Evolutionary conservation across 768 basidiomycete genomes (phyloP).

Genomic region (Lentinula sp.): DNA sequence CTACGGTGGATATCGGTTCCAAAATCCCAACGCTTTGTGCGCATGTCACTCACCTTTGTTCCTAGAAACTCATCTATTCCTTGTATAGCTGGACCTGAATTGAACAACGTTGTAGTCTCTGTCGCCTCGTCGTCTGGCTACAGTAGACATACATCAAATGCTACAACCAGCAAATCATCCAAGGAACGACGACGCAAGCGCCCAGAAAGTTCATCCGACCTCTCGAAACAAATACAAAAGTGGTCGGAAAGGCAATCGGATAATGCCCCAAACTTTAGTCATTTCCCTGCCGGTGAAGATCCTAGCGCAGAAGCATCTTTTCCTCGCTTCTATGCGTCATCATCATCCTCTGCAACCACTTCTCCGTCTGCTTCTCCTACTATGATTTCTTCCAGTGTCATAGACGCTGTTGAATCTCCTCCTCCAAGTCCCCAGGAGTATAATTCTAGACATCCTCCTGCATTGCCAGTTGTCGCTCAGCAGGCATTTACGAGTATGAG

Average conservation of each 20-base stretch:
- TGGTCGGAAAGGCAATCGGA: slow-evolving; percentile 6
- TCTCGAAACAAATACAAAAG: slow-evolving; percentile 2
- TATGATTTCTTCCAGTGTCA: neutral
- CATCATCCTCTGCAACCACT: neutral
- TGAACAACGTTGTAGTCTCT: neutral
- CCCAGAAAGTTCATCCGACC: slow-evolving; percentile 4
- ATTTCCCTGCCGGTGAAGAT: slow-evolving; percentile 24
- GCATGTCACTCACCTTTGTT: neutral
- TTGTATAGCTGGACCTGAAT: neutral
- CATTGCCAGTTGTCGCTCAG: slow-evolving; percentile 8
- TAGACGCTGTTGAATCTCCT: neutral
- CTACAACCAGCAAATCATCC: neutral
- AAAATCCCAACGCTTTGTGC: neutral
- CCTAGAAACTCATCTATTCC: neutral
- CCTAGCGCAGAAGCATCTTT: slow-evolving; percentile 3
- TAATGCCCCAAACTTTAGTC: slow-evolving; percentile 22
- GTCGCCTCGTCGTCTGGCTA: neutral
- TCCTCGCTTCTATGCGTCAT: slow-evolving; percentile 16
- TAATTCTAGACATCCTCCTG: slow-evolving; percentile 9
- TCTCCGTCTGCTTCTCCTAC: neutral
- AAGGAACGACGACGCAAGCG: neutral
- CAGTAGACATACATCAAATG: neutral
- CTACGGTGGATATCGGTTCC: neutral
- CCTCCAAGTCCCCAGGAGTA: neutral
- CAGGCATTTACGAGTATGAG: slow-evolving; percentile 10